phyloP scores from a whole-genome alignment of 768 basidiomycete genomes.

The Hygrophoropsis aurantiaca region DNA sequence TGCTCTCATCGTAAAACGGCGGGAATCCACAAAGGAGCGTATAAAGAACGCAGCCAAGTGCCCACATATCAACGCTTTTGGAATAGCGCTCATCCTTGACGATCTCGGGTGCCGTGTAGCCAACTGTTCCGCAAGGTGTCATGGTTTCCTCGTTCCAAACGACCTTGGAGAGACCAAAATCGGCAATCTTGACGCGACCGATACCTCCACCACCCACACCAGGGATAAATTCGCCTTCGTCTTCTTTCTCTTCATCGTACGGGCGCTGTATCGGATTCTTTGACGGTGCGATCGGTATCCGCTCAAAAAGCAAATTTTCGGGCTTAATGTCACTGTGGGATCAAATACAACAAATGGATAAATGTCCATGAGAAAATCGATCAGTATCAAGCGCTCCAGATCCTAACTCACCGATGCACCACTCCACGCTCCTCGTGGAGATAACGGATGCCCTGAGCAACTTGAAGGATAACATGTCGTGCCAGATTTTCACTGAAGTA shows the following conservation, averaged over 20 bases:
- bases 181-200: conserved; percentile 96
- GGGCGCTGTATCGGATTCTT: conserved; percentile 72
- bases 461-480: conserved; percentile 95
- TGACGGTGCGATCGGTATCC: conserved; percentile 89
- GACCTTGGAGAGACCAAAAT: conserved; percentile 95
- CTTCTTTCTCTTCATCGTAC: conserved; percentile 98
- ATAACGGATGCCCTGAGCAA: conserved; percentile 90
- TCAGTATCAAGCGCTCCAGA: not conserved
- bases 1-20: conserved; percentile 99
- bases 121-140: conserved; percentile 99
- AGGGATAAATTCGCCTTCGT: conserved; percentile 93
- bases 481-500: conserved; percentile 98
- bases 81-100: conserved; percentile 98
- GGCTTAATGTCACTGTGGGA: conserved; percentile 86
- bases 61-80: conserved; percentile 99
- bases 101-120: conserved; percentile 98
- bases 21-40: conserved; percentile 96
- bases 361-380: not conserved
- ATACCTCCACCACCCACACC: conserved; percentile 96
- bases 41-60: conserved; percentile 97
- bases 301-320: conserved; percentile 92
- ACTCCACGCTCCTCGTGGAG: conserved; percentile 97
- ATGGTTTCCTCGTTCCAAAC: conserved; percentile 99
- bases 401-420: conserved; percentile 70
- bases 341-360: not conserved